Evolutionary conservation across 1,139 yeast species (phyloP).

Genomic region (Zhuliangozyma blackwelliae): DNA sequence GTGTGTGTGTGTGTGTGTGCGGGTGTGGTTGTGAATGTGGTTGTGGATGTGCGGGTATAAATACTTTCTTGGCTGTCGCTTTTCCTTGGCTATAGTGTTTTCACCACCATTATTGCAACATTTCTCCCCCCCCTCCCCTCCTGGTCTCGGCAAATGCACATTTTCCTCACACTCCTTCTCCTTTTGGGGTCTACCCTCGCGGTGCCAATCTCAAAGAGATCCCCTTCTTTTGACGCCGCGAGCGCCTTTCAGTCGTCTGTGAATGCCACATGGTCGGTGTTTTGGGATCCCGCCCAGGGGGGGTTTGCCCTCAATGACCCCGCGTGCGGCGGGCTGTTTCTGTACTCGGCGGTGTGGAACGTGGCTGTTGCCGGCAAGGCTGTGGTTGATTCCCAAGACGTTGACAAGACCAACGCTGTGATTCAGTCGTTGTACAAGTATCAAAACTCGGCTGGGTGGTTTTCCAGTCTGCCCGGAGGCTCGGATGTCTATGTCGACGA

Average conservation of each 20-base stretch:
- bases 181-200: too few relatives aligned
- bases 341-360: constrained; percentile 20
- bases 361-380: constrained; percentile 22
- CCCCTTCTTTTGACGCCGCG: constrained; percentile 2
- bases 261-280: constrained; percentile 10
- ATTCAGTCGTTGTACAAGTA: constrained; percentile 12
- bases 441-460: constrained; percentile 17
- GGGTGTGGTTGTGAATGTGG: too few relatives aligned
- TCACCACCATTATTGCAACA: too few relatives aligned
- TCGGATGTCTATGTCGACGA: constrained; percentile 31
- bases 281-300: constrained; percentile 12
- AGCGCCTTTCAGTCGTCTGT: constrained; percentile 4
- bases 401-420: constrained; percentile 4
- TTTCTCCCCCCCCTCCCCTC: too few relatives aligned
- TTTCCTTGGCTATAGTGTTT: too few relatives aligned
- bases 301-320: constrained; percentile 13
- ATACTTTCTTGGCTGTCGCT: too few relatives aligned
- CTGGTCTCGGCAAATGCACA: too few relatives aligned
- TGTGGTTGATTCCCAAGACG: constrained; percentile 10
- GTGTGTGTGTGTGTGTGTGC: too few relatives aligned
- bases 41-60: too few relatives aligned
- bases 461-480: constrained; percentile 22
- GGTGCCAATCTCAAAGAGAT: too few relatives aligned
- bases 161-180: too few relatives aligned
- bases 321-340: constrained; percentile 4